Evolutionary conservation across 1,284 basidiomycete genomes (phyloP), one percentile per base, ranked within the genome.

Genomic region (Rhodotorula sp.): DNA sequence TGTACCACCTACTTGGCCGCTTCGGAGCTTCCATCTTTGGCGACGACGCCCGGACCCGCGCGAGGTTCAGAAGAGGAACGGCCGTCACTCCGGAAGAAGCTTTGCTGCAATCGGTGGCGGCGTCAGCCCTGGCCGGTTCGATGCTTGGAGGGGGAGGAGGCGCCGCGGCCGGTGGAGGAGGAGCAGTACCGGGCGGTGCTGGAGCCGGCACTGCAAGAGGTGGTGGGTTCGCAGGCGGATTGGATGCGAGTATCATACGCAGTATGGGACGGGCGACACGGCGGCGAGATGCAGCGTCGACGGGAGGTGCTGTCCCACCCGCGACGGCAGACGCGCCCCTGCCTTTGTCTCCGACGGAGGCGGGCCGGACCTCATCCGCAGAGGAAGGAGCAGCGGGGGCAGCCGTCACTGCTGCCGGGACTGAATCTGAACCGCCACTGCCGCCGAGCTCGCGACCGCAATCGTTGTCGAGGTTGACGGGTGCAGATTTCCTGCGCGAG

Each of bases 21-120:
- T 84, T 83, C 73, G 80, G 91, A n/a, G 79, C 84, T 1, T 89
- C 89, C 0, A 76, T 90, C n/a, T 77, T 91, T 18, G 89, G 88
- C 85, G 16, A 43, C 14, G 86, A 31, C 79, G 87, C 3, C 0
- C 18, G n/a, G 21, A 57, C 28, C 6, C 19, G 49, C 15, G 38
- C 23, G 23, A 34, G 28, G 23, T 84, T 85, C 1, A 82, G 86
- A 28, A 83, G 87, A 26, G 49, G 49, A 23, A 64, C 58, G 38
- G 55, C 50, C 34, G 70, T 66, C 59, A 64, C 60, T 23, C 57
- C n/a, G 19, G 58, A 67, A n/a, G 70, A 64, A n/a, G 59, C 64
- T 31, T 21, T 68, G n/a, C 28, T 65, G 18, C 21, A 54, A 3
- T 26, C 48, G 48, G 50, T 69, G 1, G 54, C 48, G 14, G 58